Conservation (phyloP, 108 stramenopile species). For the Seminavis robusta region DNA sequence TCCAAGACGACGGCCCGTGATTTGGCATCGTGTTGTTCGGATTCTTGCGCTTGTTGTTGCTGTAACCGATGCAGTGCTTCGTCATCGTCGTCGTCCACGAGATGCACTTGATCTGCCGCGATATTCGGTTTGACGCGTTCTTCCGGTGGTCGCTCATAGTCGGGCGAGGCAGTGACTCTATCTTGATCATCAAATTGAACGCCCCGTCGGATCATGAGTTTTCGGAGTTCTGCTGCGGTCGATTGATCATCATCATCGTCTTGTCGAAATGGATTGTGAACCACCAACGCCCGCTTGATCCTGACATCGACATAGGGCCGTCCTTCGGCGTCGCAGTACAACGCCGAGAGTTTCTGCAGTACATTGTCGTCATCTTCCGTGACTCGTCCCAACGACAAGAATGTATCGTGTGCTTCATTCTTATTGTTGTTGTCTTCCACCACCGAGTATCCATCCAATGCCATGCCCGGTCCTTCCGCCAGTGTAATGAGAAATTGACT, state of each 20-base stretch:
- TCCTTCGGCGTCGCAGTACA: constrained; percentile 89
- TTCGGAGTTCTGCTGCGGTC: constrained; percentile 37
- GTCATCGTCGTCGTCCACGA: constrained; percentile 41
- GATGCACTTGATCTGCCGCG: constrained; percentile 50
- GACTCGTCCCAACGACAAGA: constrained; percentile 84
- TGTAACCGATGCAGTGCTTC: constrained; percentile 29
- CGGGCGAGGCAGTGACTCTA: constrained; percentile 46
- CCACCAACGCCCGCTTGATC: constrained; percentile 82
- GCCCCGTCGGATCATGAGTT: constrained; percentile 42
- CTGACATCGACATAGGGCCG: constrained; percentile 96
- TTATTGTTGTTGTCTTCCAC: constrained; percentile 31
- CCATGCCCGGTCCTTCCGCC: constrained; percentile 51
- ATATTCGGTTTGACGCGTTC: constrained; percentile 76
- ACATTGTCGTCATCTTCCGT: constrained; percentile 88
- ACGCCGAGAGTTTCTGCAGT: constrained; percentile 75
- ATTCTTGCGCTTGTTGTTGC: constrained; percentile 40
- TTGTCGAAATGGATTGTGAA: constrained; percentile 96
- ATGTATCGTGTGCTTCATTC: constrained; percentile 27
- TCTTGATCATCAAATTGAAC: constrained; percentile 13
- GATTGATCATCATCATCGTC: constrained; percentile 50
- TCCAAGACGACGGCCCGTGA: constrained; percentile 96
- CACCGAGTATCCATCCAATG: constrained; percentile 49
- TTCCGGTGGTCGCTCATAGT: constrained; percentile 74
- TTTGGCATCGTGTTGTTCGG: constrained; percentile 73
- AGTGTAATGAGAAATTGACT: constrained; percentile 95